Conservation (phyloP, 371 early-diverging fungal species). For the Apophysomyces trapeziformis region DNA sequence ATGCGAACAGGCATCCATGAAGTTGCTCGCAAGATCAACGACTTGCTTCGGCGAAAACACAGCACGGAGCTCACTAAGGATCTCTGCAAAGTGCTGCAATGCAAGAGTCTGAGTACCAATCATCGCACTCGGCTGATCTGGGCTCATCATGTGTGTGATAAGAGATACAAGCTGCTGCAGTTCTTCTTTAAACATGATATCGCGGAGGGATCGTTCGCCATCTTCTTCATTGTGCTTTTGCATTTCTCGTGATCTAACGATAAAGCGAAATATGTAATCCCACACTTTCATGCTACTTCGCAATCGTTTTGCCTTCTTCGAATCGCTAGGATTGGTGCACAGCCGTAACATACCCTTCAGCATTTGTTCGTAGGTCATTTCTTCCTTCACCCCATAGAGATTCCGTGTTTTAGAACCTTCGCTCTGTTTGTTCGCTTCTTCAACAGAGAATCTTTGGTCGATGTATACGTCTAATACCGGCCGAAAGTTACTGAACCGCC, state of each 20-base stretch:
- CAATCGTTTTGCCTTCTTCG: conserved; percentile 54
- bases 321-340: conserved; percentile 46
- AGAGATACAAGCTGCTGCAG: conserved; percentile 38
- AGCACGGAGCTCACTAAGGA: conserved; percentile 56
- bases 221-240: conserved; percentile 44
- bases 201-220: conserved; percentile 32
- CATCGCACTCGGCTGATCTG: conserved; percentile 56
- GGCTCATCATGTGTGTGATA: conserved; percentile 59
- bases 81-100: conserved; percentile 65
- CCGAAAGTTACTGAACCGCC: conserved; percentile 68
- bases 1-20: conserved; percentile 57
- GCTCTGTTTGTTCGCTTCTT: conserved; percentile 27
- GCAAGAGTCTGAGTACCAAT: conserved; percentile 72
- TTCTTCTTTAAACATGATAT: conserved; percentile 45
- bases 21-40: conserved; percentile 50
- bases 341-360: conserved; percentile 53
- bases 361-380: conserved; percentile 41
- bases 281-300: conserved; percentile 73
- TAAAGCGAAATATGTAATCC: conserved; percentile 68
- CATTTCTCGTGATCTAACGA: conserved; percentile 50
- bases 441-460: conserved; percentile 51
- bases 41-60: conserved; percentile 56
- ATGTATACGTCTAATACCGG: conserved; percentile 68
- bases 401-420: background rate
- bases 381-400: conserved; percentile 21